Conservation (phyloP, 192 early-diverging fungal species). For the Linnemannia zychae region DNA sequence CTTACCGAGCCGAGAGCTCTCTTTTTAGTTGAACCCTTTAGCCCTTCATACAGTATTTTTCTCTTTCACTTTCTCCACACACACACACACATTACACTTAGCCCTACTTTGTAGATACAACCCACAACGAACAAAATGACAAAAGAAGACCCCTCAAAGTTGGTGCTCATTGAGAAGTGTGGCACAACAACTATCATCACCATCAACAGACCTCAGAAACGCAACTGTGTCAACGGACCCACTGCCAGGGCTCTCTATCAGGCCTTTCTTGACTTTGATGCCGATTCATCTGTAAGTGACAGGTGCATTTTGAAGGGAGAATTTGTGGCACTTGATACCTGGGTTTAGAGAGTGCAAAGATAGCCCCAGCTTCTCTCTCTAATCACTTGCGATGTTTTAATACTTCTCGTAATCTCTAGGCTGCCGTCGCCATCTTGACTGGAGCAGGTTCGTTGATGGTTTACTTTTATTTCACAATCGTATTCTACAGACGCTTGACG, state of each 20-base stretch:
- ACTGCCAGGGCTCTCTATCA: slow-evolving; percentile 59
- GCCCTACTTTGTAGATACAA: background rate
- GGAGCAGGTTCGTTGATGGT: slow-evolving; percentile 50
- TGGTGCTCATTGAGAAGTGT: slow-evolving; percentile 45
- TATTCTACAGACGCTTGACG: too few relatives aligned
- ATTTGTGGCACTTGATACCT: background rate
- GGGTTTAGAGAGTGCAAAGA: background rate
- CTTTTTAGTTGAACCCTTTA: too few relatives aligned
- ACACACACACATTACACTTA: background rate
- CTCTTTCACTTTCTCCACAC: background rate
- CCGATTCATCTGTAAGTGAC: slow-evolving; percentile 48
- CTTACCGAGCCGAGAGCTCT: too few relatives aligned
- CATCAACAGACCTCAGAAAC: slow-evolving; percentile 59
- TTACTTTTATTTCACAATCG: background rate
- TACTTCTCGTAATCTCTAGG: background rate
- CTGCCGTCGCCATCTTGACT: slow-evolving; percentile 58
- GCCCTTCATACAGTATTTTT: too few relatives aligned
- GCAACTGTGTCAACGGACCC: slow-evolving; percentile 63
- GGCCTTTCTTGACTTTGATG: slow-evolving; percentile 64
- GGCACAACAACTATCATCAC: slow-evolving; percentile 45
- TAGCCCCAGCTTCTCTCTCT: background rate
- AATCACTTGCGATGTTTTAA: background rate
- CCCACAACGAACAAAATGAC: slow-evolving; percentile 14
- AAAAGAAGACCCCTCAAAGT: slow-evolving; percentile 20
- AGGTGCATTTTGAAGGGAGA: background rate